Evolutionary conservation across 495 filamentous ascomycete genomes (phyloP).

Genomic region (Annulohypoxylon bovei): DNA sequence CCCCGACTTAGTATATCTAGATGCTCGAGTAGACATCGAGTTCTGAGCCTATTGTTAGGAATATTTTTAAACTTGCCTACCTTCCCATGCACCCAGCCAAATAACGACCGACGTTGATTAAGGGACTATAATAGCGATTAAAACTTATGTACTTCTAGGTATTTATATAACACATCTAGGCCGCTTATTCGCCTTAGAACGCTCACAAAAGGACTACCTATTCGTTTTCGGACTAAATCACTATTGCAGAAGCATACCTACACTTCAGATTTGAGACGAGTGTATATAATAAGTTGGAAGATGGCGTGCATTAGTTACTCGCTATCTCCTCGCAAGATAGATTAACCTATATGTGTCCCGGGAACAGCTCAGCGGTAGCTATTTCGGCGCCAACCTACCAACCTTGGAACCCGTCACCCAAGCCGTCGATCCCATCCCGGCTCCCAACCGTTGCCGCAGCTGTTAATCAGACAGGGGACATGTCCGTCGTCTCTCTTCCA

Average conservation of each 20-base stretch:
- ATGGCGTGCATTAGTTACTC: constrained; percentile 19
- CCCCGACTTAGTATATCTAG: too few species aligned
- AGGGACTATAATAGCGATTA: too few species aligned
- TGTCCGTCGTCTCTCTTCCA: constrained; percentile 24
- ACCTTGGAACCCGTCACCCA: background rate
- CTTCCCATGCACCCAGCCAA: too few species aligned
- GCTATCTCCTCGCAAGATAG: constrained; percentile 9
- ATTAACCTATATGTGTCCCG: constrained; percentile 1
- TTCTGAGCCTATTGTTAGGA: too few species aligned
- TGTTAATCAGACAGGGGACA: background rate
- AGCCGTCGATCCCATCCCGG: constrained; percentile 7
- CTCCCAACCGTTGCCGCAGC: background rate
- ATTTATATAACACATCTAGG: too few species aligned
- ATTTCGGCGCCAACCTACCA: constrained; percentile 5
- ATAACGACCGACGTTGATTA: too few species aligned
- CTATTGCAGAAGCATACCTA: background rate
- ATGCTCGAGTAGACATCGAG: too few species aligned
- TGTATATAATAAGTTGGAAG: background rate
- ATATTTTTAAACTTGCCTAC: too few species aligned
- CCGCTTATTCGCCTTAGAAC: too few species aligned
- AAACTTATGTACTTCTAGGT: too few species aligned
- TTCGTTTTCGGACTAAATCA: background rate
- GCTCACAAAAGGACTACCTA: background rate
- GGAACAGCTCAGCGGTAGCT: background rate
- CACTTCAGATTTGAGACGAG: background rate